Evolutionary conservation across 495 filamentous ascomycete genomes (phyloP).

Genomic region (Penicillium taxi): DNA sequence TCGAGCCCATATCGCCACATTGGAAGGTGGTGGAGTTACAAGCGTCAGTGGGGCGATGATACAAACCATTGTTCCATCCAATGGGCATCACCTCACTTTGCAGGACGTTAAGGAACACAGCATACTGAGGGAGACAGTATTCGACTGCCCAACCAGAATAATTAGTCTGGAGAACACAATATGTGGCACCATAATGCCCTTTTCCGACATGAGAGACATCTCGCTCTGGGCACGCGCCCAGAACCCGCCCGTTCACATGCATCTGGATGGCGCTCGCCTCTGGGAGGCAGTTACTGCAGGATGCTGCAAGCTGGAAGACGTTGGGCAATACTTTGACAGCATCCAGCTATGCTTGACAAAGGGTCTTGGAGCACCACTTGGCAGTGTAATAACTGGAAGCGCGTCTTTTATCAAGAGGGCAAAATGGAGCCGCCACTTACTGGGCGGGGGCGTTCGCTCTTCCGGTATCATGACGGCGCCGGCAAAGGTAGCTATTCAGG

Average conservation of each 20-base stretch:
- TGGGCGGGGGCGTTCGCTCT: not conserved
- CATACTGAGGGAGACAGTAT: conserved; percentile 34
- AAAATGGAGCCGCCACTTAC: not conserved
- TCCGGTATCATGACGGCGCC: not conserved
- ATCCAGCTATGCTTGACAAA: not conserved
- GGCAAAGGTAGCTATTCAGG: not conserved
- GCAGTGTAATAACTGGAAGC: not conserved
- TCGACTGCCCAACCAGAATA: conserved; percentile 61
- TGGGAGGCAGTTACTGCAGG: conserved; percentile 66
- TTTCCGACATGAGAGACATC: conserved; percentile 60
- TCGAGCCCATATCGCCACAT: conserved; percentile 40
- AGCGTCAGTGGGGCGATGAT: conserved; percentile 39
- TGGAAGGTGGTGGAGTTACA: conserved; percentile 46
- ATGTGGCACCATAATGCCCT: conserved; percentile 66
- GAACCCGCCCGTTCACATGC: conserved; percentile 51
- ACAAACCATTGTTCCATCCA: conserved; percentile 38
- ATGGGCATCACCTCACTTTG: conserved; percentile 65
- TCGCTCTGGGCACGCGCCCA: conserved; percentile 59
- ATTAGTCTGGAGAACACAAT: conserved; percentile 84
- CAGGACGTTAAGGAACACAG: conserved; percentile 58
- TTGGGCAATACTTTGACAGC: not conserved
- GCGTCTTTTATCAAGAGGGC: not conserved
- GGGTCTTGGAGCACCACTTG: not conserved
- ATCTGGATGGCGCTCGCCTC: conserved; percentile 77
- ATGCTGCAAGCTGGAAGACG: not conserved